phyloP scores from a whole-genome alignment of 1,284 basidiomycete species.

The Cryptococcus wingfieldii region DNA sequence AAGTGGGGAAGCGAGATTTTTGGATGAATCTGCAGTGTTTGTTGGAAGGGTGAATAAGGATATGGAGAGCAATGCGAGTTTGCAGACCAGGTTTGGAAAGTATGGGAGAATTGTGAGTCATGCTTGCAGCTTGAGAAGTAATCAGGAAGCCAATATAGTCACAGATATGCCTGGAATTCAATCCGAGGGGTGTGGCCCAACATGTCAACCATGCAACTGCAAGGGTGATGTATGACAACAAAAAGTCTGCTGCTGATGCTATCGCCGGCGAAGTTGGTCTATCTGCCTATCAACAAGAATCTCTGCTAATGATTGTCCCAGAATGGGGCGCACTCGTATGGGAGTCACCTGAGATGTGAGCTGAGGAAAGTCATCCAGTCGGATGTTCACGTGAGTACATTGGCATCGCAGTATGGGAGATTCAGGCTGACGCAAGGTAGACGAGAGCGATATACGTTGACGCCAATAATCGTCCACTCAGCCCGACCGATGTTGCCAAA shows the following conservation, averaged over 20 bases:
- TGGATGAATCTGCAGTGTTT: conserved; percentile 34
- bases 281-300: background rate
- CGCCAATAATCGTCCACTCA: conserved; percentile 20
- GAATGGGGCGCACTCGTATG: conserved; percentile 27
- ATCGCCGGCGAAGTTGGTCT: conserved; percentile 30
- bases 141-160: background rate
- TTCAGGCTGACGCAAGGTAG: conserved; percentile 7
- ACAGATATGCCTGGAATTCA: conserved; percentile 30
- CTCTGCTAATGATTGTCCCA: background rate
- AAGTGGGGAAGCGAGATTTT: conserved; percentile 13
- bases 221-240: conserved; percentile 28
- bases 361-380: conserved; percentile 23
- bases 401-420: background rate
- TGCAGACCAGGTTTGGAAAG: conserved; percentile 28
- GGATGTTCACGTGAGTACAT: conserved; percentile 29
- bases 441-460: conserved; percentile 31
- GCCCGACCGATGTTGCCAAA: conserved; percentile 27
- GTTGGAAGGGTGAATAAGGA: conserved; percentile 30
- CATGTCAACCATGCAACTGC: conserved; percentile 21
- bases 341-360: conserved; percentile 29
- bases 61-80: conserved; percentile 19
- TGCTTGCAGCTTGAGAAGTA: background rate
- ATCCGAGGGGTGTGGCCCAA: conserved; percentile 4
- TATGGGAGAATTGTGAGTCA: conserved; percentile 35
- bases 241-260: conserved; percentile 20